A percentile compares a stretch with the other conserved stretches of the same genome.
phyloP scores from a whole-genome alignment of 805 yeast species.

The Saccharomycopsis oosterbeekiorum region DNA sequence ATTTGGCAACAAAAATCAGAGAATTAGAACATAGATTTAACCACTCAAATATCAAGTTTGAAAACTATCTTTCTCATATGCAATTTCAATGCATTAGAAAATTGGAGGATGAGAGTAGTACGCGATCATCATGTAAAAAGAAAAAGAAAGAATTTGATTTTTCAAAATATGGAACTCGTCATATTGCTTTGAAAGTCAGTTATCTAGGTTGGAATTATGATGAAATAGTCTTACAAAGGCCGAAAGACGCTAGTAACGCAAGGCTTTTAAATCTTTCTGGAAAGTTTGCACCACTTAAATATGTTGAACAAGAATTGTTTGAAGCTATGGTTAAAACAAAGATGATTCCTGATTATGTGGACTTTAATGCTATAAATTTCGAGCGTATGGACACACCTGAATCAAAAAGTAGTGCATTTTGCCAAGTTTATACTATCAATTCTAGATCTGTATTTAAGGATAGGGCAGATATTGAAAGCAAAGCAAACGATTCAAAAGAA shows the following conservation, averaged over 20 bases:
- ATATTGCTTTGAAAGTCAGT: constrained; percentile 76
- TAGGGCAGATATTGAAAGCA: constrained; percentile 49
- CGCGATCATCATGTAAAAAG: background rate
- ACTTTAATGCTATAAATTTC: constrained; percentile 58
- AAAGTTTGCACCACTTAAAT: constrained; percentile 64
- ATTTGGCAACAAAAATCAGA: background rate
- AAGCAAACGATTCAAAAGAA: constrained; percentile 53
- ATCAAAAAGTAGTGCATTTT: constrained; percentile 67
- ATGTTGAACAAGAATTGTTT: constrained; percentile 72
- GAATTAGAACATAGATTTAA: background rate
- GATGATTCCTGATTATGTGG: constrained; percentile 52
- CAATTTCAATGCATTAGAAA: background rate
- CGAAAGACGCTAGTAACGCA: constrained; percentile 52
- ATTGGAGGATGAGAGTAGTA: no score
- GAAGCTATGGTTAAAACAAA: constrained; percentile 61
- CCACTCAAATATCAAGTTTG: background rate
- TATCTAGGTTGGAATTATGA: constrained; percentile 93
- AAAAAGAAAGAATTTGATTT: constrained; percentile 44
- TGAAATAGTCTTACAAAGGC: constrained; percentile 78
- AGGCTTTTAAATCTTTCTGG: background rate
- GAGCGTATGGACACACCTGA: constrained; percentile 49
- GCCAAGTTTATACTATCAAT: constrained; percentile 76
- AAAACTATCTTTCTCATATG: background rate
- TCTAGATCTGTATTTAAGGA: constrained; percentile 57
- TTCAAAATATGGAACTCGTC: constrained; percentile 51